phyloP scores from a whole-genome alignment of 2,329 filamentous ascomycete genomes.

The Colletotrichum coccodes region DNA sequence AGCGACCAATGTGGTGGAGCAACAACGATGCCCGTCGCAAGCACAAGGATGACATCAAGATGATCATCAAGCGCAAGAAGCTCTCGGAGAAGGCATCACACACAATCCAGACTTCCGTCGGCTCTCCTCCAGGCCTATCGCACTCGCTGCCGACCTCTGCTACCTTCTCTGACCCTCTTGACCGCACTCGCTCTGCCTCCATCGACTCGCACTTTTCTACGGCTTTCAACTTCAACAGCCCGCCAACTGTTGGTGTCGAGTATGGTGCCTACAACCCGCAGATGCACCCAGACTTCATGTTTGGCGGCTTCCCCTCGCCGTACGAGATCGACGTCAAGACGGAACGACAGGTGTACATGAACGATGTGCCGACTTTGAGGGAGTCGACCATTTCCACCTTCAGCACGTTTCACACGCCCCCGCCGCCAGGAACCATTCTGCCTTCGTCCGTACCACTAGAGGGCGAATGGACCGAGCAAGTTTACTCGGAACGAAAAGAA shows the following conservation, averaged over 20 bases:
- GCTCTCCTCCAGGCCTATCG: slow-evolving; percentile 81
- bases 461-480: slow-evolving; percentile 78
- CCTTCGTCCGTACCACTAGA: slow-evolving; percentile 67
- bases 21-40: slow-evolving; percentile 86
- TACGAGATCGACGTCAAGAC: slow-evolving; percentile 98
- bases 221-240: slow-evolving; percentile 78
- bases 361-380: slow-evolving; percentile 84
- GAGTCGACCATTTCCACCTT: slow-evolving; percentile 94
- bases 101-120: slow-evolving; percentile 64
- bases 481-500: slow-evolving; percentile 75
- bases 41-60: slow-evolving; percentile 97
- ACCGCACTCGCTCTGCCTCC: slow-evolving; percentile 79
- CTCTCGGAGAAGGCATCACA: slow-evolving; percentile 83
- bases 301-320: slow-evolving; percentile 70
- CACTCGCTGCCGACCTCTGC: slow-evolving; percentile 86
- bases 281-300: slow-evolving; percentile 71
- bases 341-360: slow-evolving; percentile 92
- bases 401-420: slow-evolving; percentile 87
- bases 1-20: slow-evolving; percentile 96
- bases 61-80: slow-evolving; percentile 97
- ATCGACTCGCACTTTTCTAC: slow-evolving; percentile 82
- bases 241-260: slow-evolving; percentile 59
- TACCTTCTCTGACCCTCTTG: slow-evolving; percentile 79
- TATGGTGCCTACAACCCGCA: slow-evolving; percentile 71
- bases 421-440: slow-evolving; percentile 74